These are phyloP conservation scores for Nematocida ironsii DNA, from an alignment of 371 early-diverging fungal genomes.

Conservation along the genomic window DNA sequence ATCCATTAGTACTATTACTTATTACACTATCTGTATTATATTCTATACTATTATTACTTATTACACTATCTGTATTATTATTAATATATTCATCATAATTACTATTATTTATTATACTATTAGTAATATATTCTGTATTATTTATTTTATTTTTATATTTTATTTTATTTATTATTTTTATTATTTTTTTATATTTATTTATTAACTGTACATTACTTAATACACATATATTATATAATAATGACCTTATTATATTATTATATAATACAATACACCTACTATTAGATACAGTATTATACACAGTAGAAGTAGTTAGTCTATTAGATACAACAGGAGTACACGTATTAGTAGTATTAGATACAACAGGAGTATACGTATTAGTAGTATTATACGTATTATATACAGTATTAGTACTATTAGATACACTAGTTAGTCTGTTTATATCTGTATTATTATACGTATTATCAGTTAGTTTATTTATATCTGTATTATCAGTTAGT, in stretches of 20 bases:
- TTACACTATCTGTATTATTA: no score
- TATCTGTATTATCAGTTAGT: no score
- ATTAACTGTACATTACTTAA: not conserved
- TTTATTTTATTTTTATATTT: no score
- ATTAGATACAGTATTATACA: not conserved
- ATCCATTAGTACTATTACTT: no score
- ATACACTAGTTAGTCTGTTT: not conserved
- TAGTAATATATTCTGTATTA: no score
- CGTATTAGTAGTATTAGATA: not conserved
- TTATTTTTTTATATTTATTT: not conserved
- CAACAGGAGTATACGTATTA: not conserved
- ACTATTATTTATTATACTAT: no score
- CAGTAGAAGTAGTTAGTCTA: no score
- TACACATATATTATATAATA: not conserved
- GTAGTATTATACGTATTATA: not conserved
- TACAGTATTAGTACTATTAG: not conserved
- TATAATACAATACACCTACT: not conserved
- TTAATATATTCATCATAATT: no score
- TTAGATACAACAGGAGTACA: not conserved
- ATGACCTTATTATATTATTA: not conserved
- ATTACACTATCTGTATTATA: no score
- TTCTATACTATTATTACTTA: no score
- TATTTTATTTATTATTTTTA: slow-evolving; percentile 1
- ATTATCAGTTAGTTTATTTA: no score
- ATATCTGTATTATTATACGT: no score